Evolutionary conservation across 73 alveolate species (phyloP).

Genomic region (Tetrahymena borealis): DNA sequence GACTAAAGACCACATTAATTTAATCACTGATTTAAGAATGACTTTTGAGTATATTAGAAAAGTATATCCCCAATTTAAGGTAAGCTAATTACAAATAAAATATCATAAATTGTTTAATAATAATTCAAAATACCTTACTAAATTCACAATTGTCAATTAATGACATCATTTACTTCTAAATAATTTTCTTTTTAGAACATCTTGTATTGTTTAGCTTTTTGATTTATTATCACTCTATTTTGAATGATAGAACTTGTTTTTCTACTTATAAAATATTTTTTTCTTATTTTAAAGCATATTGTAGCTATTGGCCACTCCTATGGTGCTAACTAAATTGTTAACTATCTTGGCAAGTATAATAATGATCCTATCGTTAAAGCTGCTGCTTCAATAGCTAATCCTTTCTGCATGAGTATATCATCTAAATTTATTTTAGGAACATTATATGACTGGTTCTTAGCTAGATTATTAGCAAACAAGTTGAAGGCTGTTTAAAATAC

Average conservation of each 20-base stretch:
- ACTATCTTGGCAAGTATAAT: neutral
- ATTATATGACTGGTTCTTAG: neutral
- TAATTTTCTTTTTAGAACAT: too few relatives aligned
- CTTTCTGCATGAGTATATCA: neutral
- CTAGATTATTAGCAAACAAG: neutral
- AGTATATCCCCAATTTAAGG: neutral
- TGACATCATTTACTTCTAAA: too few relatives aligned
- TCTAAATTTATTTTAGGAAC: neutral
- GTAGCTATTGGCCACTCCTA: neutral
- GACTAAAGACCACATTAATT: neutral
- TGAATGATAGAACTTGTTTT: too few relatives aligned
- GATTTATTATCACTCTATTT: too few relatives aligned
- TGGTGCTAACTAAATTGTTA: neutral
- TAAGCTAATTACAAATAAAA: neutral
- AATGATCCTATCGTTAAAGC: neutral
- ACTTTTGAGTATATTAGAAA: neutral
- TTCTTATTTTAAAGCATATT: neutral
- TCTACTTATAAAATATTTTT: neutral
- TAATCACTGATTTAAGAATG: neutral
- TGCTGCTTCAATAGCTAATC: neutral
- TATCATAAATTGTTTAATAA: neutral
- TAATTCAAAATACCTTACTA: neutral
- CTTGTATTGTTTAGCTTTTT: too few relatives aligned
- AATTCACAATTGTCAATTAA: neutral
- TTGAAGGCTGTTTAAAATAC: neutral